Percentiles rank a stretch among this genome's conserved stretches.
Evolutionary conservation across 2,329 filamentous ascomycete species (phyloP).

Genomic region (Verticillium alfalfae): DNA sequence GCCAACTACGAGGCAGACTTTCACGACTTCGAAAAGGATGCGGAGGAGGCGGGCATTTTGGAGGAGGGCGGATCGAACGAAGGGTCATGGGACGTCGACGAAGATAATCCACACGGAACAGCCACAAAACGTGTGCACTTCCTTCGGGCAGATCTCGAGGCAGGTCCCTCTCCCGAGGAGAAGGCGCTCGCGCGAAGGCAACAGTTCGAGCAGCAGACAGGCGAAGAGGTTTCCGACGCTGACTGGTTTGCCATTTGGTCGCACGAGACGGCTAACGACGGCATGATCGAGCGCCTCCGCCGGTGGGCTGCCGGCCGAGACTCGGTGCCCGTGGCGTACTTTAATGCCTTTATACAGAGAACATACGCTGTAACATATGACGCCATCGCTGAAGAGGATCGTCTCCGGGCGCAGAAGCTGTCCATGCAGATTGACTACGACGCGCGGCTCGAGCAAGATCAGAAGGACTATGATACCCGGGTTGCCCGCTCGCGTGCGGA

Average conservation of each 20-base stretch:
- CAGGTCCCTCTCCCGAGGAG: slow-evolving; percentile 1
- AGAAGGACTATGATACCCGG: not conserved
- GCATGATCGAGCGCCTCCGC: slow-evolving; percentile 6
- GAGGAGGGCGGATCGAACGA: not conserved
- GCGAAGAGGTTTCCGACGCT: slow-evolving; percentile 6
- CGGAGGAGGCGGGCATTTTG: not conserved
- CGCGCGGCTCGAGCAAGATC: not conserved
- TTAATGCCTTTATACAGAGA: slow-evolving; percentile 9
- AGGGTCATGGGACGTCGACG: not conserved
- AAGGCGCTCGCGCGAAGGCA: slow-evolving; percentile 5
- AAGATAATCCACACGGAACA: not conserved
- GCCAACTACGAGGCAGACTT: not conserved
- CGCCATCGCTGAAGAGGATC: slow-evolving; percentile 6
- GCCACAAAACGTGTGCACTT: not conserved
- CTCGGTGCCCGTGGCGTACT: slow-evolving; percentile 4
- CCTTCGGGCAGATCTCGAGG: not conserved
- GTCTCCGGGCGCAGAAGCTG: slow-evolving; percentile 3
- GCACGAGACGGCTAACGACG: slow-evolving; percentile 9
- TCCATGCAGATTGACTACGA: not conserved
- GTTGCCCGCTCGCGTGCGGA: not conserved
- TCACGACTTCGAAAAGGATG: not conserved
- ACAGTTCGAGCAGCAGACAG: slow-evolving; percentile 5
- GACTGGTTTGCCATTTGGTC: slow-evolving; percentile 8
- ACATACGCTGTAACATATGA: slow-evolving; percentile 6
- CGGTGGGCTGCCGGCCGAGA: slow-evolving; percentile 8